These are phyloP conservation scores for Butyriboletus appendiculatus DNA, from an alignment of 1,284 basidiomycete species.

Conservation along the genomic window DNA sequence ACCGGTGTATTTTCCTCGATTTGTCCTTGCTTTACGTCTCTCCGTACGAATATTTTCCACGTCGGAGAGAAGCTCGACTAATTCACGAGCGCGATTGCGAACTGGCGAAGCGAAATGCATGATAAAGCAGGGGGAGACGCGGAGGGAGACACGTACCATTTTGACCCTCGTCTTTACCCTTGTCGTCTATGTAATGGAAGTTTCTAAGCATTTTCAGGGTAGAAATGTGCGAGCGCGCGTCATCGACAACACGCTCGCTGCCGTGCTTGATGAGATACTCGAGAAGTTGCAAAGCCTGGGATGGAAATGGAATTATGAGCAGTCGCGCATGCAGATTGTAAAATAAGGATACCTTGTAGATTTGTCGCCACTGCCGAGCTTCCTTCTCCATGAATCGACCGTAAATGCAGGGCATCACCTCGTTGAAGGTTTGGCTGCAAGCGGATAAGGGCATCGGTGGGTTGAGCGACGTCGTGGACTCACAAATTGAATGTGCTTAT, in stretches of 20 bases:
- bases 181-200: constrained; percentile 99
- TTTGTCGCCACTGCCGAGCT: constrained; percentile 97
- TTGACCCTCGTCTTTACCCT: constrained; percentile 98
- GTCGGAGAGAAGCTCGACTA: constrained; percentile 88
- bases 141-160: constrained; percentile 66
- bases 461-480: constrained; percentile 34
- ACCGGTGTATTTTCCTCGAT: constrained; percentile 91
- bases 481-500: constrained; percentile 90
- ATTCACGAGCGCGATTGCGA: constrained; percentile 91
- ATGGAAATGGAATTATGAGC: constrained; percentile 1
- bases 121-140: neutral
- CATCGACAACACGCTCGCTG: constrained; percentile 98
- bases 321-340: neutral
- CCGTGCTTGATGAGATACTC: constrained; percentile 98
- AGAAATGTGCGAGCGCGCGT: constrained; percentile 91
- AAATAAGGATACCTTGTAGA: constrained; percentile 79
- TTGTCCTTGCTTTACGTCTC: constrained; percentile 91
- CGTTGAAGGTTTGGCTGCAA: constrained; percentile 93
- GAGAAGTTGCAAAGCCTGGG: constrained; percentile 86
- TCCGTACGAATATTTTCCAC: constrained; percentile 90
- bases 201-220: constrained; percentile 98
- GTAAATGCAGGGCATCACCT: constrained; percentile 99
- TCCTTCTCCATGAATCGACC: constrained; percentile 97
- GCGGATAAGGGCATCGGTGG: constrained; percentile 12
- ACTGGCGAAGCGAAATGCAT: constrained; percentile 52